Base-by-base conservation (phyloP, 176 grass and related monocot genomes). In the Ensete glaucum region DNA sequence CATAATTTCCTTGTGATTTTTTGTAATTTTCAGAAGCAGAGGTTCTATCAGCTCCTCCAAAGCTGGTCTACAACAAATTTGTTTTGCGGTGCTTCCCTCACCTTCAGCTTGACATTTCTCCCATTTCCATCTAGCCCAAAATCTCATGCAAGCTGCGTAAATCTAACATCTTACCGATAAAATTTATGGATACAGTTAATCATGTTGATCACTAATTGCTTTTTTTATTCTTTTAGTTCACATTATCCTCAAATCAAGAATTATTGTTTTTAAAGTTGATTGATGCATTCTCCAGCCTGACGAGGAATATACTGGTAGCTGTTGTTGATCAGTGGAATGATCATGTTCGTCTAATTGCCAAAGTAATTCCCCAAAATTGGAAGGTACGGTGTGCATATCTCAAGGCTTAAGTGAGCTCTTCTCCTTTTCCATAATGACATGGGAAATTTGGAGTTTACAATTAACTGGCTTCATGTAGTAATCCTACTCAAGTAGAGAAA, bases 41-140 rank as follows among this genome's bases (percentile, higher is more conserved):
- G 81, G 90, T 98, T 73, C 88, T 98, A 81, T 98, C 94, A 66
- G 94, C 94, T 85, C 94, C 90, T 87, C 88, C 84, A 69, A 98
- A 92, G 80, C 80, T 98, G 63, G 90, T 98, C 62, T 98, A 98
- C 77, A 93, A 88, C 82, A 93, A 80, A 65, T 93, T 93, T 85
- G 88, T 90, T 69, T 76, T 91, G 75, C 79, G 88, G 94, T 93
- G 87, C 85, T n/a, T 79, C 25, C 75, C 64, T 85, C 9, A 8
- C 80, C 25, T 12, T 26, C 15, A 43, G 59, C 59, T 23, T 27
- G 24, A 27, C 11, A 8, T 22, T 71, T 56, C 15, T 63, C 20
- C 76, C 82, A 74, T 63, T 13, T 58, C 73, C 19, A 80, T 67
- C 50, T 52, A 72, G 9, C 23, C 1, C 20, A 62, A 62, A 6